Evolutionary conservation across 2,329 filamentous ascomycete species (phyloP).

Genomic region (Stachybotrys chlorohalonatus): DNA sequence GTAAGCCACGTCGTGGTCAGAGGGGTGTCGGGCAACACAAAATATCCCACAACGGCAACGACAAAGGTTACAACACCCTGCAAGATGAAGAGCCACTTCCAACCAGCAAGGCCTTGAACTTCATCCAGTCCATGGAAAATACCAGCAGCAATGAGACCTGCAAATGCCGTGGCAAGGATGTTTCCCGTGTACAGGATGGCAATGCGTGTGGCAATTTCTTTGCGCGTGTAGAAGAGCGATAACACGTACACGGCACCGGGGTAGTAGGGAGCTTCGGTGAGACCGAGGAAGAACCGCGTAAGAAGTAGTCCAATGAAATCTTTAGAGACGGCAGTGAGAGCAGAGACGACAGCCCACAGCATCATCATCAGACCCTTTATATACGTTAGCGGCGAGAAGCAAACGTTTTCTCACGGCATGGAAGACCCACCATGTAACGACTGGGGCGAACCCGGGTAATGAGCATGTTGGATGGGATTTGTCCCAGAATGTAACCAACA

Average conservation of each 20-base stretch:
- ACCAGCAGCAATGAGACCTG: constrained; percentile 34
- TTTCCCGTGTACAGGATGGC: constrained; percentile 35
- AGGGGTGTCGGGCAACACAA: constrained; percentile 24
- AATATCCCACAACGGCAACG: constrained; percentile 16
- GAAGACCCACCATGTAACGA: constrained; percentile 26
- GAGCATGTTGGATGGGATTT: constrained; percentile 34
- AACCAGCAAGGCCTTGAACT: constrained; percentile 14
- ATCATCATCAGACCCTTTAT: constrained; percentile 30
- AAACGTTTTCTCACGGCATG: no score
- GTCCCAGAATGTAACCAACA: constrained; percentile 36
- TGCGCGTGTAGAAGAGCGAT: constrained; percentile 45
- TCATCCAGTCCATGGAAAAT: constrained; percentile 25
- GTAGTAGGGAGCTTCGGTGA: constrained; percentile 32
- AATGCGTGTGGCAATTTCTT: constrained; percentile 33
- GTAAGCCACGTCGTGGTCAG: constrained; percentile 33
- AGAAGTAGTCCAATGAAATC: constrained; percentile 40
- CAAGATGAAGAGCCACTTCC: constrained; percentile 51
- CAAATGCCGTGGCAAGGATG: constrained; percentile 26
- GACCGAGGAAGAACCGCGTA: constrained; percentile 33
- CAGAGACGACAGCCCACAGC: constrained; percentile 37
- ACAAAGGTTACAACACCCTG: constrained; percentile 41
- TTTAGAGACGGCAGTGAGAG: constrained; percentile 35
- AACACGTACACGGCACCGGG: constrained; percentile 30
- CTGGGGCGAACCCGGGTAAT: constrained; percentile 31
- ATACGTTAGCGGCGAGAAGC: neutral